phyloP scores from a whole-genome alignment of 2,329 filamentous ascomycete species.

The Alternaria atra region DNA sequence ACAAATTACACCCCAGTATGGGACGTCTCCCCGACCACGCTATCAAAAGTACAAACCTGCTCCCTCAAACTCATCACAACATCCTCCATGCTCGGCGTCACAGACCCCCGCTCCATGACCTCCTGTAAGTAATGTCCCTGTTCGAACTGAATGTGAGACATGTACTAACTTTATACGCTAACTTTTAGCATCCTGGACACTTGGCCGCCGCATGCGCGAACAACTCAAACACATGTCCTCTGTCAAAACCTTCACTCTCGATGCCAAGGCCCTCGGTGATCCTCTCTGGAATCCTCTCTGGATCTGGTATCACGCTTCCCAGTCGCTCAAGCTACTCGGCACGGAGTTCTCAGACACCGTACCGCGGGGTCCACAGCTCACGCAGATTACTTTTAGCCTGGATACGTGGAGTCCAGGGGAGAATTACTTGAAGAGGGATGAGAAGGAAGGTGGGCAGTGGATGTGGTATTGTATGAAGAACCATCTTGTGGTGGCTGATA shows the following conservation, averaged over 20 bases:
- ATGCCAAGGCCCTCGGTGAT: slow-evolving; percentile 49
- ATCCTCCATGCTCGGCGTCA: slow-evolving; percentile 47
- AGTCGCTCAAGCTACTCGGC: slow-evolving; percentile 46
- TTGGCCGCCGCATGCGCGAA: slow-evolving; percentile 39
- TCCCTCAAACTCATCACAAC: slow-evolving; percentile 46
- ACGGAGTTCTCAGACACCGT: slow-evolving; percentile 15
- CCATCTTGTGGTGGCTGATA: slow-evolving; percentile 37
- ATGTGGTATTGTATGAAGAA: slow-evolving; percentile 45
- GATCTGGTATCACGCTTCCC: slow-evolving; percentile 50
- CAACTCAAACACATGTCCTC: slow-evolving; percentile 32
- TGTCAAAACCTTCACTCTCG: slow-evolving; percentile 34
- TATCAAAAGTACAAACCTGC: slow-evolving; percentile 36
- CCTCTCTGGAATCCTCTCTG: slow-evolving; percentile 53
- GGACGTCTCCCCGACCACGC: slow-evolving; percentile 32
- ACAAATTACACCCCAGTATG: slow-evolving; percentile 32
- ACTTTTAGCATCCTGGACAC: slow-evolving; percentile 32
- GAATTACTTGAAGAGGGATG: slow-evolving; percentile 42
- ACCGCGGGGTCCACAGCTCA: slow-evolving; percentile 31
- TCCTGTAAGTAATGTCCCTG: slow-evolving; percentile 11
- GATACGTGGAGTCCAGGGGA: slow-evolving; percentile 50
- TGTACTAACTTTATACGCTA: too few species aligned
- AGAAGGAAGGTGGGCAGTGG: slow-evolving; percentile 36
- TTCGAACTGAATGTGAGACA: too few species aligned
- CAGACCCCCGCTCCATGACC: slow-evolving; percentile 47
- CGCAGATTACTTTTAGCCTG: slow-evolving; percentile 45